Percentiles rank a stretch among this genome's conserved stretches.
phyloP scores from a whole-genome alignment of 441 rosid species.

The Capsella rubella region DNA sequence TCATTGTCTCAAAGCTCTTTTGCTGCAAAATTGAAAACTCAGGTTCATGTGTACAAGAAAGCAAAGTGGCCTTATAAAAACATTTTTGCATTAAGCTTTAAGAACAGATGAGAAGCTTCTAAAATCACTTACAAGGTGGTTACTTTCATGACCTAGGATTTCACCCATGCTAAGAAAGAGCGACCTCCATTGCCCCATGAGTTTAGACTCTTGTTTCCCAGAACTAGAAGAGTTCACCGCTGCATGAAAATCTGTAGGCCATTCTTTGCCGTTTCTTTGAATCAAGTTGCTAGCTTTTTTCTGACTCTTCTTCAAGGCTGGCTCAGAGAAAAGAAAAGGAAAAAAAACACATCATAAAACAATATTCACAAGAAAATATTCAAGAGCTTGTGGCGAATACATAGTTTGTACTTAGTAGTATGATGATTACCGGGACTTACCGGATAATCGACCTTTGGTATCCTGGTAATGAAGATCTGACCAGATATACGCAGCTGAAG shows the following conservation, averaged over 20 bases:
- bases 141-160: slow-evolving; percentile 66
- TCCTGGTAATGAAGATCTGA: slow-evolving; percentile 95
- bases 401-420: neutral
- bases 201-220: slow-evolving; percentile 62
- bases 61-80: neutral
- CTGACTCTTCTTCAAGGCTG: slow-evolving; percentile 87
- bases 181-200: slow-evolving; percentile 74
- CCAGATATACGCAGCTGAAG: slow-evolving; percentile 93
- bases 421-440: slow-evolving; percentile 41
- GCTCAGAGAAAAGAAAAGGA: neutral
- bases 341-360: neutral
- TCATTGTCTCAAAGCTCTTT: slow-evolving; percentile 52
- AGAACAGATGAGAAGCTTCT: slow-evolving; percentile 14
- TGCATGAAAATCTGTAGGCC: slow-evolving; percentile 47
- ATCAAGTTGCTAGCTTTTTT: slow-evolving; percentile 68
- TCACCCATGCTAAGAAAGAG: slow-evolving; percentile 88
- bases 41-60: neutral
- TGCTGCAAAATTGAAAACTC: slow-evolving; percentile 55
- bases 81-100: neutral
- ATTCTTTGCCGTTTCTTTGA: slow-evolving; percentile 58
- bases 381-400: neutral
- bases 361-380: slow-evolving; percentile 3
- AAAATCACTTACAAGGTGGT: slow-evolving; percentile 70
- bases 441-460: slow-evolving; percentile 74
- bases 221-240: slow-evolving; percentile 47